Evolutionary conservation across 139 green algal genomes (phyloP), one percentile per base, ranked within the genome.

Genomic region (Astrephomene gubernaculifera): DNA sequence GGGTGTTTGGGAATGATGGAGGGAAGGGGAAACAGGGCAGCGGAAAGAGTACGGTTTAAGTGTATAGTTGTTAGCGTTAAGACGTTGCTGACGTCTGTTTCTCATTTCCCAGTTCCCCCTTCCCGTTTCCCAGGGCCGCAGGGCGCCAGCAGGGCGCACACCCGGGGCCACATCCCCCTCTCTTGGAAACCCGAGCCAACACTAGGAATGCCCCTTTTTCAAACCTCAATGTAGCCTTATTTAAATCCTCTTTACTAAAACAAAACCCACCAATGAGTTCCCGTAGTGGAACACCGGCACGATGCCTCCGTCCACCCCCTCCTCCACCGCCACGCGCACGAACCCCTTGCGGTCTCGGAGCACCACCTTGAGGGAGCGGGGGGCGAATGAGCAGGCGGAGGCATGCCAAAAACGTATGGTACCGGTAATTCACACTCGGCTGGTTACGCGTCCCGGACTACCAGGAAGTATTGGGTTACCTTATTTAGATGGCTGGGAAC

Each of bases 221-320:
- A n/a, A n/a, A n/a, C n/a, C n/a, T n/a, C n/a, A n/a, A n/a, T n/a
- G n/a, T n/a, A n/a, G n/a, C n/a, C n/a, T n/a, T n/a, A n/a, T n/a
- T n/a, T n/a, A n/a, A n/a, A n/a, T n/a, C n/a, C n/a, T n/a, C n/a
- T n/a, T n/a, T n/a, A n/a, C n/a, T n/a, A n/a, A n/a, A n/a, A n/a
- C n/a, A n/a, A n/a, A n/a, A 71, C 75, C 33, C 39, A 67, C 71
- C 14, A 65, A 64, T 61, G 73, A 87, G 80, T 91, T 91, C 5
- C 88, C 88, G 64, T 88, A 91, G 57, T 91, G 88, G 73, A 88
- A 91, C 0, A 91, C 85, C 12, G 88, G 88, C 33, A 91, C 85
- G 80, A 91, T 89, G 70, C 80, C 84, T 2, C 78, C 86, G 76
- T 90, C 86, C 52, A 85, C 52, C 14, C 86, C 86, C 72, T 83